A percentile compares a stretch with the other conserved stretches of the same genome.
Conservation (phyloP, 805 yeast species). For the Sugiyamaella mastotermitis region DNA sequence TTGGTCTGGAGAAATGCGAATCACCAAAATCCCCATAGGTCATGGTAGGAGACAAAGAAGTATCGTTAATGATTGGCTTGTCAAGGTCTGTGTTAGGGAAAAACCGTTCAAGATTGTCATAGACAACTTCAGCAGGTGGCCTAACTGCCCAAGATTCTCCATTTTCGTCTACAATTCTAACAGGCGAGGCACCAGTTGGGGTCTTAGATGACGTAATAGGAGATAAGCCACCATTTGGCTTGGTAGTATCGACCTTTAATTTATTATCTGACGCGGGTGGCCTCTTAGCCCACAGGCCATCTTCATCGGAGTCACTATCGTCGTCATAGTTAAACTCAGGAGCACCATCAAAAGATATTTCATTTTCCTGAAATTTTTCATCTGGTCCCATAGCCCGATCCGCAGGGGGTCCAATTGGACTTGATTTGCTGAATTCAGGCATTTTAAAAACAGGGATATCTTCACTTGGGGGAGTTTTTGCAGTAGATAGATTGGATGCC, state of each 20-base stretch:
- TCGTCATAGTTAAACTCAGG: conserved; percentile 42
- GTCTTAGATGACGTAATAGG: conserved; percentile 13
- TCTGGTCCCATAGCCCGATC: conserved; percentile 14
- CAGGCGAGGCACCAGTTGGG: conserved; percentile 11
- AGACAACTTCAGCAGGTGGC: conserved; percentile 92
- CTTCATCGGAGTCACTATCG: conserved; percentile 39
- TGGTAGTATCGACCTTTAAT: conserved; percentile 10
- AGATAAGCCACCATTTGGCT: conserved; percentile 6
- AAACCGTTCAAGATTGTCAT: conserved; percentile 82
- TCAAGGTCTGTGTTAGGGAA: conserved; percentile 92
- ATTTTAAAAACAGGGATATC: conserved; percentile 6
- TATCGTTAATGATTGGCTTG: conserved; percentile 77
- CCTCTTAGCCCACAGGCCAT: conserved; percentile 54
- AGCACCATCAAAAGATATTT: conserved; percentile 66
- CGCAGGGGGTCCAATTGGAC: conserved; percentile 1
- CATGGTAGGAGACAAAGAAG: conserved; percentile 28
- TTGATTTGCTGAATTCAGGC: conserved; percentile 8
- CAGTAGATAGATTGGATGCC: neutral
- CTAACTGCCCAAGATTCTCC: conserved; percentile 60
- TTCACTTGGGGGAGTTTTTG: neutral
- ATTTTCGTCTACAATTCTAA: conserved; percentile 13
- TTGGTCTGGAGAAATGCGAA: conserved; percentile 1
- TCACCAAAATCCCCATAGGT: neutral
- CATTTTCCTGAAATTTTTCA: conserved; percentile 63
- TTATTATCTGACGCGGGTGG: conserved; percentile 22